phyloP scores from a whole-genome alignment of 345 rosid genomes.

The Boechera divaricarpa region DNA sequence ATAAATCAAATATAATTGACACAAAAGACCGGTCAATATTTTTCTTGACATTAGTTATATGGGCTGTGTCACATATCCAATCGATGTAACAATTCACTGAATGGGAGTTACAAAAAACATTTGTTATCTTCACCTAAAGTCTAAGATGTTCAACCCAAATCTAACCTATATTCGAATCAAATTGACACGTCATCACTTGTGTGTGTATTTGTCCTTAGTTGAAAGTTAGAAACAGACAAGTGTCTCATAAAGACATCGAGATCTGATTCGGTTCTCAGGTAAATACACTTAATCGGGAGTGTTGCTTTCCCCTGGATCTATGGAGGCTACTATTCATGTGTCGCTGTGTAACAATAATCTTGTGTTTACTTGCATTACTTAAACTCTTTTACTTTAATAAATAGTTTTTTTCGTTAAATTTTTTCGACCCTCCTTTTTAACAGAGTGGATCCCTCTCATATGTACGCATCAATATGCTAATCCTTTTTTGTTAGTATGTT shows the following conservation, averaged over 20 bases:
- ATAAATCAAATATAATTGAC: neutral
- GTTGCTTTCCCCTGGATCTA: constrained; percentile 46
- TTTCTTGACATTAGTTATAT: neutral
- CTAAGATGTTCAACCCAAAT: constrained; percentile 36
- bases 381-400: constrained; percentile 24
- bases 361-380: constrained; percentile 34
- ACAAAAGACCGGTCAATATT: neutral
- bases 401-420: neutral
- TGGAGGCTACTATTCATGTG: constrained; percentile 43
- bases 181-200: constrained; percentile 38
- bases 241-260: constrained; percentile 40
- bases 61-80: constrained; percentile 8
- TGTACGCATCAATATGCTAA: constrained; percentile 31
- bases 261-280: constrained; percentile 41
- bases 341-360: constrained; percentile 16
- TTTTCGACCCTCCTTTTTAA: constrained; percentile 5
- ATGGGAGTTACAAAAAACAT: constrained; percentile 16
- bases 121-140: constrained; percentile 16
- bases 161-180: constrained; percentile 38
- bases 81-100: constrained; percentile 41
- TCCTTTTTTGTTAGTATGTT: neutral
- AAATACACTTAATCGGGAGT: constrained; percentile 43
- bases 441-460: constrained; percentile 33
- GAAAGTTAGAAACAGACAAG: constrained; percentile 36
- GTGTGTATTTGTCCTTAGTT: constrained; percentile 13